phyloP scores from a whole-genome alignment of 768 basidiomycete species.

The Tulasnella sp. region DNA sequence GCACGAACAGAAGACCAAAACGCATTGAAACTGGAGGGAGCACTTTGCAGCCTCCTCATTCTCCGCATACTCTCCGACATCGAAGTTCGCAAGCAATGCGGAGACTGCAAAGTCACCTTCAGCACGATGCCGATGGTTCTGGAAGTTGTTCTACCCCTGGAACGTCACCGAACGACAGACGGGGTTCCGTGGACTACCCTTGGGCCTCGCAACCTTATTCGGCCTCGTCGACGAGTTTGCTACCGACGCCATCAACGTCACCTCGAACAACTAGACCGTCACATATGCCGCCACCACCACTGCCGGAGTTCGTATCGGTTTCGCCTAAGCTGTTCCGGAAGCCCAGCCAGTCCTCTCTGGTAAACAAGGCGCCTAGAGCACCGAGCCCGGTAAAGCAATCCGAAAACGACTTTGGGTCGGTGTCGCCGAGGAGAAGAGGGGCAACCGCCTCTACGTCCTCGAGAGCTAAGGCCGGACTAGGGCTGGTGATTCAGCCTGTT shows the following conservation, averaged over 20 bases:
- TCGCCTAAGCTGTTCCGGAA: neutral
- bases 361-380: neutral
- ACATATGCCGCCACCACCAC: neutral
- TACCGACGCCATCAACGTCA: neutral
- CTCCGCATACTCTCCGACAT: neutral
- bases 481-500: neutral
- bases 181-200: neutral
- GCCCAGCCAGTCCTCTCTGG: neutral
- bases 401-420: neutral
- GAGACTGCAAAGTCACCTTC: neutral
- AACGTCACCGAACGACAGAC: neutral
- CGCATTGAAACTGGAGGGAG: slow-evolving; percentile 1
- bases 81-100: neutral
- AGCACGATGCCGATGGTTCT: neutral
- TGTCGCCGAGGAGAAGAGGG: neutral
- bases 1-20: neutral
- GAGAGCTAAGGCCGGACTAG: neutral
- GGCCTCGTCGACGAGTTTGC: neutral
- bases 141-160: neutral
- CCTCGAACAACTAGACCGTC: neutral
- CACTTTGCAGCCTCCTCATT: slow-evolving; percentile 11
- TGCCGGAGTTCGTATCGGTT: neutral
- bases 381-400: slow-evolving; percentile 11
- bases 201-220: neutral
- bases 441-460: neutral